A percentile compares a stretch with the other conserved stretches of the same genome.
Evolutionary conservation across 2,329 filamentous ascomycete genomes (phyloP).

Genomic region (Whalleya microplaca): DNA sequence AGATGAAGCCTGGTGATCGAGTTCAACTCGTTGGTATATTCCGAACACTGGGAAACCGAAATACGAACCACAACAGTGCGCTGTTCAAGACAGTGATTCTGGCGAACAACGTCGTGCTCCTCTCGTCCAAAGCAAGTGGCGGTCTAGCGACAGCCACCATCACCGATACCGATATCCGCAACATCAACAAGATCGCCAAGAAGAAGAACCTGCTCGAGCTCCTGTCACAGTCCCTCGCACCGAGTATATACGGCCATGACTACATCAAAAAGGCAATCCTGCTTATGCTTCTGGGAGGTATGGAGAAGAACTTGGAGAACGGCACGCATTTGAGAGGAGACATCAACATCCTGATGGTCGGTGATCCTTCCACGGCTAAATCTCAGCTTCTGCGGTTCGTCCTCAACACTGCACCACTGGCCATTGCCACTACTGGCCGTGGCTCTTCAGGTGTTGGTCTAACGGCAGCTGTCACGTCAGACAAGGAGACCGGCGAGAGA

Average conservation of each 20-base stretch:
- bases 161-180: conserved; percentile 95
- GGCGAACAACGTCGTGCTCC: conserved; percentile 91
- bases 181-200: conserved; percentile 97
- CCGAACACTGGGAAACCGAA: conserved; percentile 90
- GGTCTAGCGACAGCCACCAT: conserved; percentile 90
- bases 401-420: conserved; percentile 92
- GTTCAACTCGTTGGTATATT: conserved; percentile 98
- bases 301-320: conserved; percentile 98
- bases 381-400: conserved; percentile 98
- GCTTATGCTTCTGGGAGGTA: conserved; percentile 90
- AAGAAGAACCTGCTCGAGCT: conserved; percentile 92
- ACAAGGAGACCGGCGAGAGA: conserved; percentile 96
- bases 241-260: conserved; percentile 95
- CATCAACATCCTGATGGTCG: conserved; percentile 99
- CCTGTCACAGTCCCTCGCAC: conserved; percentile 89
- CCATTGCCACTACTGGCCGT: conserved; percentile 95
- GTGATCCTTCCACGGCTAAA: conserved; percentile 97
- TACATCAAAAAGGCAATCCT: conserved; percentile 98
- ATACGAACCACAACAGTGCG: conserved; percentile 86
- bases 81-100: conserved; percentile 93
- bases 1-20: conserved; percentile 91
- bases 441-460: conserved; percentile 97
- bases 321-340: conserved; percentile 97
- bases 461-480: conserved; percentile 92
- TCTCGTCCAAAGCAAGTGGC: conserved; percentile 95